Base-by-base conservation (phyloP, 2,329 filamentous ascomycete genomes). In the Drechslera avenae region DNA sequence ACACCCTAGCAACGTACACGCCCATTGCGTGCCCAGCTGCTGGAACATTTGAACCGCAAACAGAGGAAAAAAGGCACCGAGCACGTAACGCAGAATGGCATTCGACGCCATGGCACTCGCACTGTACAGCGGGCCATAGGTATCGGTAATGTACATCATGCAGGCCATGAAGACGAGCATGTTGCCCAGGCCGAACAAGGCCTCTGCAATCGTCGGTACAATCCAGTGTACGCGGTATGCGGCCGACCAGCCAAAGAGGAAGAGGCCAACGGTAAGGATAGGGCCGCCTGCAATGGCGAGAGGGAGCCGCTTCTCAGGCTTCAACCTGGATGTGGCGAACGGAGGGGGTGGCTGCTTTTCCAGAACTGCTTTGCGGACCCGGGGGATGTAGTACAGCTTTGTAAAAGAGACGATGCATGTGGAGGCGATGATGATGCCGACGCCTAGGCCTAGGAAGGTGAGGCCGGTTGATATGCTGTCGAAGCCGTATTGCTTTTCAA, bases 51-150 rank as follows among this genome's bases (percentile, higher is more conserved):
- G 82, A 1, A 86, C 70, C 0, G 83, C 81, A 56, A 87, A 87
- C 0, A 87, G 65, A 0, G 85, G 85, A 46, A 87, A 87, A 0
- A 76, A 79, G 1, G 78, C 81, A 0, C 81, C 82, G 6, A 86
- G 75, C 0, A 68, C 67, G 54, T 86, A 87, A 18, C 85, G 71
- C 1, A 81, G 73, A 9, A 87, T 71, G 1, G 80, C 79, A 53
- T 86, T 87, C 1, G 85, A 85, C 5, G 81, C 83, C 40, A 82
- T 73, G 0, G 83, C 83, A 50, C 80, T 85, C 0, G 85, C 84
- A 0, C 84, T 79, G 8, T 81, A 79, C 12, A 76, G 73, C 0
- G 80, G 77, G 3, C 80, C 76, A 56, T 85, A 87, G 0, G 52
- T 48, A 8, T 54, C 52, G 0, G 48, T 52, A 1, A 54, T 54